Conservation (phyloP, 305 asterid genomes). For the Galium porrigens region DNA sequence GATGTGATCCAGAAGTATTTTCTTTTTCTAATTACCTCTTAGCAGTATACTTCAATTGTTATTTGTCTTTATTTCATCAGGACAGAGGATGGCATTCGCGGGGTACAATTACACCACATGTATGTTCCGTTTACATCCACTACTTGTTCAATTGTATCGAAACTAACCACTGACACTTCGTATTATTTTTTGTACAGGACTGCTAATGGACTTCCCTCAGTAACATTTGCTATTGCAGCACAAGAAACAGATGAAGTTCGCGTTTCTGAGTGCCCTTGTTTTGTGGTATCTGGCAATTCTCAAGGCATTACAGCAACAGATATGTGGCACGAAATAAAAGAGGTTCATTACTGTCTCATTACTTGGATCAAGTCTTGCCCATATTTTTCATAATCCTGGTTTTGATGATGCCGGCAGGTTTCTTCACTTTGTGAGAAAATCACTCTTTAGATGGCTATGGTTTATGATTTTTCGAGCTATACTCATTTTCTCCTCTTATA, state of each 20-base stretch:
- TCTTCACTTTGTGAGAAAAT: not conserved
- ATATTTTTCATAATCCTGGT: not conserved
- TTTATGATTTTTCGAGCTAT: not conserved
- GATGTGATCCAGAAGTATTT: not conserved
- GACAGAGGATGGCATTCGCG: constrained; percentile 48
- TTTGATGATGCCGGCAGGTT: not conserved
- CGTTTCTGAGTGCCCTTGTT: constrained; percentile 78
- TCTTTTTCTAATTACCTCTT: not conserved
- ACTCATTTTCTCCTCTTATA: constrained; percentile 1
- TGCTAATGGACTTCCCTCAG: constrained; percentile 57
- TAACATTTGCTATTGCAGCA: constrained; percentile 77
- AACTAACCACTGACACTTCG: not conserved
- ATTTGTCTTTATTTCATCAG: constrained; percentile 27
- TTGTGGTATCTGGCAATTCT: constrained; percentile 67
- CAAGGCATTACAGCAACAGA: constrained; percentile 66
- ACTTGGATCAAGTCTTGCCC: constrained; percentile 2
- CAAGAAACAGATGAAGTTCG: constrained; percentile 54
- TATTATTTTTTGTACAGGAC: constrained; percentile 38
- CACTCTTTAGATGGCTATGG: not conserved
- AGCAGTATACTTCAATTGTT: not conserved
- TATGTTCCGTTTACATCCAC: constrained; percentile 24
- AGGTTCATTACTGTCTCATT: constrained; percentile 32
- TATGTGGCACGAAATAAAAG: constrained; percentile 86
- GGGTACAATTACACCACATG: constrained; percentile 88
- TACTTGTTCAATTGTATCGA: constrained; percentile 7